A percentile compares a stretch with the other conserved stretches of the same genome.
phyloP scores from a whole-genome alignment of 208 protist species.

The Trypanosoma cruzi region DNA sequence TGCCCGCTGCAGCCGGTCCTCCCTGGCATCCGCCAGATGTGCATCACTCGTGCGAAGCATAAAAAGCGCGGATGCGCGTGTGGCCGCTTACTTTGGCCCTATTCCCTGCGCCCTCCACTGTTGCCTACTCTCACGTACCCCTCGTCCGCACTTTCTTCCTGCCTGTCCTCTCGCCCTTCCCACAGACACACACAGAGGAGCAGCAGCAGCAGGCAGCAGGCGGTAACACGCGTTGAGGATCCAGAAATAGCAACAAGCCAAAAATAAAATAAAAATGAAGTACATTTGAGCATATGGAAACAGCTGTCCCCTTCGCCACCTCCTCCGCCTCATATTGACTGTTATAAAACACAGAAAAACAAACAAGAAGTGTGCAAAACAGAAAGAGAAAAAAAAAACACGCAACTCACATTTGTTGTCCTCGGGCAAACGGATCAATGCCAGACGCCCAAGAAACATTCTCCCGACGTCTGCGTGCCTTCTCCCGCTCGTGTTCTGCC shows the following conservation, averaged over 20 bases:
- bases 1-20: slow-evolving; percentile 73
- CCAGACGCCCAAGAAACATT: slow-evolving; percentile 68
- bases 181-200: not conserved
- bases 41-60: slow-evolving; percentile 17
- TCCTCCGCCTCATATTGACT: not conserved
- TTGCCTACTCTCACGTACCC: too few species aligned
- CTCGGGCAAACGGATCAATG: slow-evolving; percentile 28
- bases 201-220: not conserved
- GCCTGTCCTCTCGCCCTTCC: not conserved
- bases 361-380: not conserved
- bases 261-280: not conserved
- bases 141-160: not conserved
- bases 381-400: slow-evolving; percentile 1
- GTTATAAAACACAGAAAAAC: not conserved
- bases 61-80: not conserved
- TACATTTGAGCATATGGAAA: not conserved
- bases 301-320: not conserved
- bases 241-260: not conserved
- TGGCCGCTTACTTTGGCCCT: not conserved
- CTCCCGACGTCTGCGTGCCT: slow-evolving; percentile 41
- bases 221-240: not conserved
- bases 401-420: not conserved
- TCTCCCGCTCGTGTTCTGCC: slow-evolving; percentile 41
- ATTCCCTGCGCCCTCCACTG: not conserved
- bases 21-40: slow-evolving; percentile 26